Conservation (phyloP, 2,329 filamentous ascomycete species). For the Clonostachys solani region DNA sequence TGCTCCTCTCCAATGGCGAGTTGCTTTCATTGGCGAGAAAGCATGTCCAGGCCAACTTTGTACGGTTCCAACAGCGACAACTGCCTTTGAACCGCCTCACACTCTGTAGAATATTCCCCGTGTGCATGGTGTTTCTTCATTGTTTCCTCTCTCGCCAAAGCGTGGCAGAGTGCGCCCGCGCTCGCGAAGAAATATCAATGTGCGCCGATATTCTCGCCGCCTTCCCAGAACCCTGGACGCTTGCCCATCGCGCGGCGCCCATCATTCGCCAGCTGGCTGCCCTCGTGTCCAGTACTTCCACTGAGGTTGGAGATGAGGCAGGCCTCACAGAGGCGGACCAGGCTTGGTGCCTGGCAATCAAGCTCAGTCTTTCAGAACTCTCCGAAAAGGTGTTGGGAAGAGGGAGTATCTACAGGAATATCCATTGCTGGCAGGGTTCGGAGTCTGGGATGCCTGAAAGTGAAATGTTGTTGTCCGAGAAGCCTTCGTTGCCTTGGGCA, state of each 20-base stretch:
- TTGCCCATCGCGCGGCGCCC: constrained; percentile 24
- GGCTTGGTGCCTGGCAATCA: too few species aligned
- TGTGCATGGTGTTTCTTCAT: constrained; percentile 30
- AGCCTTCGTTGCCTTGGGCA: too few species aligned
- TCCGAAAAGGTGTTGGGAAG: too few species aligned
- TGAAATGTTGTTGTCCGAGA: too few species aligned
- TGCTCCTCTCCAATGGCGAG: constrained; percentile 18
- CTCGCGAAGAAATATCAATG: constrained; percentile 25
- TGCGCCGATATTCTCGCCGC: constrained; percentile 28
- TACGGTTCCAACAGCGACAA: constrained; percentile 34
- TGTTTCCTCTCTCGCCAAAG: constrained; percentile 5
- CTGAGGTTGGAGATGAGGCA: too few species aligned
- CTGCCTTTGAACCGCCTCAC: constrained; percentile 37
- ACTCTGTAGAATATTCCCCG: constrained; percentile 30
- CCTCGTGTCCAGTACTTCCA: too few species aligned
- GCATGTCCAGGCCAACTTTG: constrained; percentile 33
- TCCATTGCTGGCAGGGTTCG: too few species aligned
- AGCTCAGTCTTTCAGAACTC: too few species aligned
- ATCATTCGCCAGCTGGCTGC: constrained; percentile 12
- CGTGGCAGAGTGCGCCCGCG: constrained; percentile 4
- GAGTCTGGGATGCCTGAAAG: too few species aligned
- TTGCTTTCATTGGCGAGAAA: constrained; percentile 32
- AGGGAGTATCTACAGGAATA: too few species aligned
- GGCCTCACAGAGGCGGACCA: too few species aligned
- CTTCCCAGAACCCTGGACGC: constrained; percentile 26